Evolutionary conservation across 2,329 filamentous ascomycete species (phyloP).

Genomic region (Exophiala sp.): DNA sequence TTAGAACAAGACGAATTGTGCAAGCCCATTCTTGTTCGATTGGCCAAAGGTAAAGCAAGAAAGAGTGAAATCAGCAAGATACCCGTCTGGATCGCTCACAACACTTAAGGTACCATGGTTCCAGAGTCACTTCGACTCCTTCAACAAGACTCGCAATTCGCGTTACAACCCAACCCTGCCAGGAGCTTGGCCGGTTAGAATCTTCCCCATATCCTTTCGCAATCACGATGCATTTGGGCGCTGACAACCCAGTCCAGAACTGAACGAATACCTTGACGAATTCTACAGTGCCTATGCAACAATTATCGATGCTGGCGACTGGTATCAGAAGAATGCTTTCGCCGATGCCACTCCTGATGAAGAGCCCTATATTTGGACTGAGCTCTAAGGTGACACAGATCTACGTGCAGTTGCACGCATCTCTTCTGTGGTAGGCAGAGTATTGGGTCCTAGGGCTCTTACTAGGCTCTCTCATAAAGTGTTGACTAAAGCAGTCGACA

Average conservation of each 20-base stretch:
- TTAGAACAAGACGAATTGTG: conserved; percentile 11
- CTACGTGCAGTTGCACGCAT: too few species aligned
- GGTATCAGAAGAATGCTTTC: conserved; percentile 7
- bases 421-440: too few species aligned
- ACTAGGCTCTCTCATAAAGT: too few species aligned
- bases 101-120: conserved; percentile 10
- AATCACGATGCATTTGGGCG: conserved; percentile 8
- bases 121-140: conserved; percentile 6
- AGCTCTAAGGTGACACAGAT: too few species aligned
- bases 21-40: conserved; percentile 14
- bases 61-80: conserved; percentile 6
- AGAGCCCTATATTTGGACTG: conserved; percentile 4
- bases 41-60: conserved; percentile 13
- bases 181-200: conserved; percentile 4
- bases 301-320: conserved; percentile 7
- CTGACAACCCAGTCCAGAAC: conserved; percentile 2
- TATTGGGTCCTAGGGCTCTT: too few species aligned
- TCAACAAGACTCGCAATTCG: conserved; percentile 7
- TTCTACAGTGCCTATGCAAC: conserved; percentile 4
- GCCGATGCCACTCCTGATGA: conserved; percentile 4
- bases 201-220: conserved; percentile 8
- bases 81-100: conserved; percentile 6
- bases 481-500: too few species aligned
- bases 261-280: conserved; percentile 6
- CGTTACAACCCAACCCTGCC: background rate